phyloP scores from a whole-genome alignment of 1,139 yeast species.

The Debaryomyces udenii region DNA sequence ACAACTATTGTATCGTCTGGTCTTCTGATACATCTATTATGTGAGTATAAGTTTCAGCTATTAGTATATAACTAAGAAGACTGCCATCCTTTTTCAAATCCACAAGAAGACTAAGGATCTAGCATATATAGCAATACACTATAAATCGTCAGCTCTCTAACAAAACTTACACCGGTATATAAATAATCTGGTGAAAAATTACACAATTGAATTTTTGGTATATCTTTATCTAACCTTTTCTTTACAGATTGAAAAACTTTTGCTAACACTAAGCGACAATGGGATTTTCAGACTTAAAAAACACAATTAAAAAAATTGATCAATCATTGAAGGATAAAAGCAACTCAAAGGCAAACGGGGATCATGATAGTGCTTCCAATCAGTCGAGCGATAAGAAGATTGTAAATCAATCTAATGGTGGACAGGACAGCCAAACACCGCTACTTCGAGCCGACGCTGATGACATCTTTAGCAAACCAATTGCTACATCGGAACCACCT shows the following conservation, averaged over 20 bases:
- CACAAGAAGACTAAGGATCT: too few species aligned
- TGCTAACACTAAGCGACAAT: constrained; percentile 15
- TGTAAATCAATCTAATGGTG: neutral
- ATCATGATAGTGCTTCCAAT: constrained; percentile 6
- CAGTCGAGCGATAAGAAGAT: constrained; percentile 7
- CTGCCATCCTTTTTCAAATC: too few species aligned
- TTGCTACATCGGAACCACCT: constrained; percentile 33
- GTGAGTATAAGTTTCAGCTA: too few species aligned
- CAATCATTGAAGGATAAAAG: constrained; percentile 13
- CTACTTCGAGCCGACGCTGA: constrained; percentile 1
- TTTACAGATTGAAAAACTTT: neutral
- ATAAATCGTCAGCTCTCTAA: too few species aligned
- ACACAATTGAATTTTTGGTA: too few species aligned
- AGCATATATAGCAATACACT: too few species aligned
- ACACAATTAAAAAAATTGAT: constrained; percentile 28
- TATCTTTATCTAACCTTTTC: too few species aligned
- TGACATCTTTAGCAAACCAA: constrained; percentile 27
- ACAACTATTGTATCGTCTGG: too few species aligned
- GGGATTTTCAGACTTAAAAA: constrained; percentile 34
- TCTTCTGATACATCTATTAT: too few species aligned
- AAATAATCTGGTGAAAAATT: neutral
- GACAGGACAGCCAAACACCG: neutral
- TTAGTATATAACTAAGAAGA: too few species aligned
- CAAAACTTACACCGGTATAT: constrained; percentile 5
- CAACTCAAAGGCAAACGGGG: neutral